These are phyloP conservation scores for Eimeria tenella DNA, from an alignment of 169 alveolate species.

Conservation along the genomic window DNA sequence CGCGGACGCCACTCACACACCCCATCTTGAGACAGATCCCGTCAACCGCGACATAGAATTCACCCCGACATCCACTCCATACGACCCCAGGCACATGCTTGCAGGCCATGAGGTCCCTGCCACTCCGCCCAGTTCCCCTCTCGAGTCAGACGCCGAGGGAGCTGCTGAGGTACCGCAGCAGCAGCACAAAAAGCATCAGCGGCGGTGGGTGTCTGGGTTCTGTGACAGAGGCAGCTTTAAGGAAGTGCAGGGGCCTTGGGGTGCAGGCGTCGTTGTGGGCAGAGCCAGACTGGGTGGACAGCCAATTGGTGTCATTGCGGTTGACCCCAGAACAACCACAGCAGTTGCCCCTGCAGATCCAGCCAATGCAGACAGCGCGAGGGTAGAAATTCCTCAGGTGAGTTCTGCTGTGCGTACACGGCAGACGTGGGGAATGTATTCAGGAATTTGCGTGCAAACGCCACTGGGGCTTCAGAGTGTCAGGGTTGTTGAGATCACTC, in stretches of 20 bases:
- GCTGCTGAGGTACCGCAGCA: background rate
- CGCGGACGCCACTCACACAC: conserved; percentile 75
- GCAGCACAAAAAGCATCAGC: conserved; percentile 32
- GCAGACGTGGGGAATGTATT: background rate
- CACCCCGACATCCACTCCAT: conserved; percentile 81
- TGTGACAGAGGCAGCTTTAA: conserved; percentile 85
- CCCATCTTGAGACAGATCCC: conserved; percentile 78
- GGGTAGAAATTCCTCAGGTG: conserved; percentile 36
- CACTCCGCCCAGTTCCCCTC: background rate
- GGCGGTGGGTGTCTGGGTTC: conserved; percentile 83
- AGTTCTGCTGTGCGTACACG: background rate
- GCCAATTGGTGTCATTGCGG: conserved; percentile 87
- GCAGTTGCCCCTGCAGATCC: conserved; percentile 87
- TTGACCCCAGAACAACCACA: conserved; percentile 84
- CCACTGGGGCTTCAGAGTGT: no score
- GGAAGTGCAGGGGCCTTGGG: conserved; percentile 89
- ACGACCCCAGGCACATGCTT: conserved; percentile 87
- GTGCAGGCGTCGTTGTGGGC: conserved; percentile 87
- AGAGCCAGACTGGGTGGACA: conserved; percentile 89
- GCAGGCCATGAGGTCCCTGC: conserved; percentile 79
- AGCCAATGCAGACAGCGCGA: conserved; percentile 81
- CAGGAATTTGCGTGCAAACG: no score
- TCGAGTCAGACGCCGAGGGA: background rate
- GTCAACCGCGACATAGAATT: conserved; percentile 82
- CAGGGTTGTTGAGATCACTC: background rate